These are phyloP conservation scores for Gossypium thurberi DNA, from an alignment of 345 rosid genomes.

Conservation along the genomic window DNA sequence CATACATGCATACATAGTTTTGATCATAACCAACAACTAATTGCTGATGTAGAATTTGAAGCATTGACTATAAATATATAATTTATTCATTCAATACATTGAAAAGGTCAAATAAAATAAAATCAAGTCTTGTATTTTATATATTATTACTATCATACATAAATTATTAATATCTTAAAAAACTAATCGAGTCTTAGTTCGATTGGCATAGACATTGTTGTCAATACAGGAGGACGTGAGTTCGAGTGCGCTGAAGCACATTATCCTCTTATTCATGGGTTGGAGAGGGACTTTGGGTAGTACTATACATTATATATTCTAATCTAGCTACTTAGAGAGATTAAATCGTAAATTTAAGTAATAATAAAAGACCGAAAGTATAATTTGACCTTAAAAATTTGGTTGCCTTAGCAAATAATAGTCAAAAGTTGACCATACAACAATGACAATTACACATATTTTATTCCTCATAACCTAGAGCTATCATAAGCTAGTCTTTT, in stretches of 20 bases:
- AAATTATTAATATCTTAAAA: too few species aligned
- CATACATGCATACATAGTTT: neutral
- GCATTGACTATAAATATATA: neutral
- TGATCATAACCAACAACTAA: neutral
- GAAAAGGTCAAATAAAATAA: neutral
- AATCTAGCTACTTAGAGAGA: too few species aligned
- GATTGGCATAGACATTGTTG: too few species aligned
- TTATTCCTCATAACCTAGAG: neutral
- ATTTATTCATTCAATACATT: neutral
- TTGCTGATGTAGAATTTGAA: neutral
- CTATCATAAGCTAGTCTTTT: too few species aligned
- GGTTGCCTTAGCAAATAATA: too few species aligned
- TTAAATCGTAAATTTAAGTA: too few species aligned
- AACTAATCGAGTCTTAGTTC: too few species aligned
- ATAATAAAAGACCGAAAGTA: too few species aligned
- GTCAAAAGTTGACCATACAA: neutral
- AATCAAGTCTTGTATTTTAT: neutral
- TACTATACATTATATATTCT: too few species aligned
- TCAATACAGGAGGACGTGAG: too few species aligned
- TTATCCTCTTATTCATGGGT: too few species aligned
- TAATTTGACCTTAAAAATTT: too few species aligned
- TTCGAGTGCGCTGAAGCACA: rapidly evolving
- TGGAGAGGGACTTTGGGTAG: rapidly evolving
- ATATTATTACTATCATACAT: neutral
- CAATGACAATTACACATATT: neutral